A percentile compares a stretch with the other conserved stretches of the same genome.
phyloP scores from a whole-genome alignment of 495 filamentous ascomycete species.

The Lasiosphaeria hispida region DNA sequence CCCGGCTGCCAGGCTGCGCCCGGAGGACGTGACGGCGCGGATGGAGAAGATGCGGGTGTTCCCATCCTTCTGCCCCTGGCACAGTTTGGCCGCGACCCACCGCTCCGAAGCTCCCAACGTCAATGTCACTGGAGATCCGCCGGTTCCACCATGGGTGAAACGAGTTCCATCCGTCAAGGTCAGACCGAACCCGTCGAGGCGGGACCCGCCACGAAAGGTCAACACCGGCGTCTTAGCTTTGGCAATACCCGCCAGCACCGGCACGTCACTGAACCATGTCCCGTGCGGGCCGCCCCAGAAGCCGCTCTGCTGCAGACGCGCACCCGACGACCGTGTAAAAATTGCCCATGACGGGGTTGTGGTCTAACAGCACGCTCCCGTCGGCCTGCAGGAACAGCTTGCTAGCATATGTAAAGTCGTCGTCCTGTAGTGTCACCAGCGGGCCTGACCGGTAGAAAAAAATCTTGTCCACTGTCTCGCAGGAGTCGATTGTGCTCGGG shows the following conservation, averaged over 20 bases:
- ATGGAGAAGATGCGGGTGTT: conserved; percentile 58
- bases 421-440: conserved; percentile 42
- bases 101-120: conserved; percentile 46
- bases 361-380: conserved; percentile 57
- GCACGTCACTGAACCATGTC: conserved; percentile 56
- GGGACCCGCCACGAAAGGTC: conserved; percentile 46
- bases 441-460: conserved; percentile 55
- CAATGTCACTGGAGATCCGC: conserved; percentile 45
- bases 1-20: conserved; percentile 48
- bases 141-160: conserved; percentile 55
- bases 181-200: conserved; percentile 52
- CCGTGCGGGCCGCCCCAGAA: conserved; percentile 55
- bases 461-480: conserved; percentile 64
- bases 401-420: conserved; percentile 49
- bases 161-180: conserved; percentile 45
- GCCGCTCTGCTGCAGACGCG: conserved; percentile 42
- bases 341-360: conserved; percentile 57
- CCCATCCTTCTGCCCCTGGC: conserved; percentile 47
- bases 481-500: conserved; percentile 45
- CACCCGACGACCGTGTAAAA: conserved; percentile 50
- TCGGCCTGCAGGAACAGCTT: conserved; percentile 49
- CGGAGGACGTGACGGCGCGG: conserved; percentile 51
- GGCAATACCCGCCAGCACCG: conserved; percentile 24
- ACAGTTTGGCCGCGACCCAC: conserved; percentile 51
- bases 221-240: conserved; percentile 33